Percentiles rank a stretch among this genome's conserved stretches.
These are phyloP conservation scores for Diophrys appendiculata DNA, from an alignment of 73 alveolate species.

Conservation along the genomic window DNA sequence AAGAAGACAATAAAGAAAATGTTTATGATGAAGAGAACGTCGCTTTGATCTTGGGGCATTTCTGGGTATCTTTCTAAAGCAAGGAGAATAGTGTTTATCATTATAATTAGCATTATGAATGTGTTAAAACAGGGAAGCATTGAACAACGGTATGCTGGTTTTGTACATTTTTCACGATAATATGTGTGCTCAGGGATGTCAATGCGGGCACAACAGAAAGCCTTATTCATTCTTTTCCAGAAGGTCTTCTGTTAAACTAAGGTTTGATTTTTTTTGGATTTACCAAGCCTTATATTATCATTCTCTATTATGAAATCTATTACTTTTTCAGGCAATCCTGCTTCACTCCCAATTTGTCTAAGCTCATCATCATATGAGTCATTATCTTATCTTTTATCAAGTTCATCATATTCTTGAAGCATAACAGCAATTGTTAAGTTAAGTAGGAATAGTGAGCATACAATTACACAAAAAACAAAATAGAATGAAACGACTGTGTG, in stretches of 20 bases:
- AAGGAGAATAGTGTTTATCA: constrained; percentile 27
- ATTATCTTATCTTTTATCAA: constrained; percentile 32
- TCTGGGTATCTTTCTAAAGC: constrained; percentile 33
- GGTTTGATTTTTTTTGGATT: too few species aligned
- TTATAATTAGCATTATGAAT: constrained; percentile 6
- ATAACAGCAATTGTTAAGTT: constrained; percentile 58
- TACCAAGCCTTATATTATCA: constrained; percentile 4
- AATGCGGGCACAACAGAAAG: background rate
- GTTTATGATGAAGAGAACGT: background rate
- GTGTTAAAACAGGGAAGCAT: constrained; percentile 15
- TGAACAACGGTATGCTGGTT: background rate
- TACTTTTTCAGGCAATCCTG: constrained; percentile 11
- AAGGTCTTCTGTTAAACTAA: too few species aligned
- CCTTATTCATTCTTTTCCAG: too few species aligned
- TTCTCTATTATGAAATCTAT: constrained; percentile 14
- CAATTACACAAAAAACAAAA: constrained; percentile 32
- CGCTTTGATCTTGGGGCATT: constrained; percentile 7
- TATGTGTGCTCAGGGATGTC: constrained; percentile 8
- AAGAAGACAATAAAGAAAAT: constrained; percentile 18
- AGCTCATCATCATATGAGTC: constrained; percentile 8
- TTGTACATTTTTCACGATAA: background rate
- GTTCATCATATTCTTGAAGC: constrained; percentile 56
- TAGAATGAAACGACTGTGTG: constrained; percentile 15
- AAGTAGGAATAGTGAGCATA: constrained; percentile 41
- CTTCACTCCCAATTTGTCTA: constrained; percentile 11